Base-by-base conservation (phyloP, 495 filamentous ascomycete species). In the Penicillium taxi region DNA sequence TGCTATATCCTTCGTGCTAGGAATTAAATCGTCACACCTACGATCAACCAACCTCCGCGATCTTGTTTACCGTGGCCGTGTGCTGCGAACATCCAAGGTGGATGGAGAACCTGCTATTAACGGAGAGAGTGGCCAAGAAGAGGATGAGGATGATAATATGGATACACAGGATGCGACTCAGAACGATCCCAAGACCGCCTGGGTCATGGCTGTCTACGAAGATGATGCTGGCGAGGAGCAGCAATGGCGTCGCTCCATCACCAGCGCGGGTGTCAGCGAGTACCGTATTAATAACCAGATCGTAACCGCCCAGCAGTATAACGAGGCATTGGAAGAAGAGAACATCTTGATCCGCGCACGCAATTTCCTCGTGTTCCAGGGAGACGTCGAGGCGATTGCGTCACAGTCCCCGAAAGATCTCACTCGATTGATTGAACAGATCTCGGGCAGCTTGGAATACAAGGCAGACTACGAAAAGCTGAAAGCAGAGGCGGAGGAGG, bases 151-250 rank as follows among this genome's bases (percentile, higher is more conserved):
- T 4, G 69, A 69, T 28, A 60, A 63, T 13, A 31, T 42, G 41
- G 44, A 56, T 45, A 39, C 35, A n/a, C 69, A 75, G 43, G 68
- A 71, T 25, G 67, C 72, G 21, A 67, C 68, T 23, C 67, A 76
- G 26, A 73, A 76, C 45, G 90, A 96, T 45, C 93, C 91, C 1
- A 86, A 84, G 48, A 87, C 81, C 5, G 91, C 91, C 3, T 99
- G 89, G 90, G 91, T 99, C 3, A 96, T 94, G 88, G 91, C 91
- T 6, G 88, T 96, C 22, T 99, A 96, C 61, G 89, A 96, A 56
- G 91, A 99, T 47, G 91, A 96, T 59, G 88, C 87, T 2, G 90
- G 89, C 22, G 89, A 96, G 42, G 85, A 94, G 59, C 87, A 94
- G 47, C 75, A 80, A 51, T 99, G 91, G 91, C 94, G 94, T 61